phyloP scores from a whole-genome alignment of 106 monocot genomes.

The Platanthera guangdongensis region DNA sequence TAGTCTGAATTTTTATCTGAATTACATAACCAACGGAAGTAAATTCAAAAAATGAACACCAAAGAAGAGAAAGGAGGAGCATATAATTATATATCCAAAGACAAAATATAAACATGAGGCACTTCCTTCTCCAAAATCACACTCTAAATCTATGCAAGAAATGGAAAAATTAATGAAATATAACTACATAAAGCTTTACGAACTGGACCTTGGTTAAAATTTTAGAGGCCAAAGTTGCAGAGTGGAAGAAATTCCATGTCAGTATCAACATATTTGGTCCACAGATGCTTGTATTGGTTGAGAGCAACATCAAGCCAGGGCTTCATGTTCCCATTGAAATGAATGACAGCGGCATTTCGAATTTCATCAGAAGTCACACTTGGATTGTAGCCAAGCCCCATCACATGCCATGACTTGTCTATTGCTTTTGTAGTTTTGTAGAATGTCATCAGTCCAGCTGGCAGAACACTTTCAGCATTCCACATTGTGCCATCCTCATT shows the following conservation, averaged over 20 bases:
- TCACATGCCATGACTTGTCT: conserved; percentile 91
- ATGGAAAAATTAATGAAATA: neutral
- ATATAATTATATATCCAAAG: no score
- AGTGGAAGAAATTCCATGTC: conserved; percentile 87
- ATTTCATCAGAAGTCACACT: conserved; percentile 71
- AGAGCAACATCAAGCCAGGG: conserved; percentile 95
- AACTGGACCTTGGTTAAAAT: neutral
- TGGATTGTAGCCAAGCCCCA: conserved; percentile 92
- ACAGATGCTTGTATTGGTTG: conserved; percentile 89
- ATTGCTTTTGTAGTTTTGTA: conserved; percentile 71
- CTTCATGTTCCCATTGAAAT: conserved; percentile 93
- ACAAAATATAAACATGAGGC: no score
- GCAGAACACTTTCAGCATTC: conserved; percentile 15
- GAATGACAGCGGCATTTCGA: conserved; percentile 61
- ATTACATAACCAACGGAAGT: no score
- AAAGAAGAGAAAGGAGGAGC: no score
- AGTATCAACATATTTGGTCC: conserved; percentile 89
- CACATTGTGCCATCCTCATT: conserved; percentile 13
- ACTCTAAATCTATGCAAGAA: no score
- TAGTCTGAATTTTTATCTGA: no score
- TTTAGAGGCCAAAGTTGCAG: conserved; percentile 89
- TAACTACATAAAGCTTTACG: neutral
- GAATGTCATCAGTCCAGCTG: conserved; percentile 73
- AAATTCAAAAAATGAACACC: no score
- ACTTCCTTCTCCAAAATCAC: no score